A percentile compares a stretch with the other conserved stretches of the same genome.
Evolutionary conservation across 257 asterid species (phyloP).

Genomic region (Verbena officinalis): DNA sequence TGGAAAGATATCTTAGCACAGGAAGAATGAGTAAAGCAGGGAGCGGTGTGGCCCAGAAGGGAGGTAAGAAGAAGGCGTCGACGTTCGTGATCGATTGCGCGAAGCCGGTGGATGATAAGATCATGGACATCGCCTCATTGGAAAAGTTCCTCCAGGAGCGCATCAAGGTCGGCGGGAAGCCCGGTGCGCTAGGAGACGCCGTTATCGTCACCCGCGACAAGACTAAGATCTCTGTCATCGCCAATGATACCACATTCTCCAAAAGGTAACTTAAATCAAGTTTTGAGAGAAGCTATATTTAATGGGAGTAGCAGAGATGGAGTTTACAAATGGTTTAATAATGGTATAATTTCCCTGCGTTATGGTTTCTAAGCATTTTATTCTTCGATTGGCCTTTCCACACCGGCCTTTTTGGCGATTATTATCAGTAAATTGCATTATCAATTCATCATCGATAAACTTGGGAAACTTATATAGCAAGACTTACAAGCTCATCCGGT

Average conservation of each 20-base stretch:
- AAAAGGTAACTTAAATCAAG: constrained; percentile 38
- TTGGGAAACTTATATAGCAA: no score
- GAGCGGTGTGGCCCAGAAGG: constrained; percentile 44
- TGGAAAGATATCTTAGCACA: neutral
- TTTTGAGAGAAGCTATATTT: neutral
- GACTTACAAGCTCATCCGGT: no score
- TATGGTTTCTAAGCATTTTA: no score
- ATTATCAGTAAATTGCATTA: no score
- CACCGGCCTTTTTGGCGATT: no score
- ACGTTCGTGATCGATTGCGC: constrained; percentile 37
- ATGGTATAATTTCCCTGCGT: neutral
- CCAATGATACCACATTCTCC: constrained; percentile 52
- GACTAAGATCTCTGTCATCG: constrained; percentile 52
- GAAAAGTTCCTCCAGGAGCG: constrained; percentile 63
- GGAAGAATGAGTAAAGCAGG: constrained; percentile 23
- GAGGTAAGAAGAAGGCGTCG: constrained; percentile 51
- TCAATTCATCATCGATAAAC: no score
- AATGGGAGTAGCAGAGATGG: neutral
- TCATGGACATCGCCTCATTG: no score
- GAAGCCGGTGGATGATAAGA: constrained; percentile 59
- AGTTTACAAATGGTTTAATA: neutral
- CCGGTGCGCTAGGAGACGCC: constrained; percentile 60
- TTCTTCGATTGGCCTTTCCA: no score
- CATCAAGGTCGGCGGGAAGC: constrained; percentile 59
- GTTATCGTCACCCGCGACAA: constrained; percentile 53